Conservation (phyloP, 495 filamentous ascomycete species). For the Neurospora discreta region DNA sequence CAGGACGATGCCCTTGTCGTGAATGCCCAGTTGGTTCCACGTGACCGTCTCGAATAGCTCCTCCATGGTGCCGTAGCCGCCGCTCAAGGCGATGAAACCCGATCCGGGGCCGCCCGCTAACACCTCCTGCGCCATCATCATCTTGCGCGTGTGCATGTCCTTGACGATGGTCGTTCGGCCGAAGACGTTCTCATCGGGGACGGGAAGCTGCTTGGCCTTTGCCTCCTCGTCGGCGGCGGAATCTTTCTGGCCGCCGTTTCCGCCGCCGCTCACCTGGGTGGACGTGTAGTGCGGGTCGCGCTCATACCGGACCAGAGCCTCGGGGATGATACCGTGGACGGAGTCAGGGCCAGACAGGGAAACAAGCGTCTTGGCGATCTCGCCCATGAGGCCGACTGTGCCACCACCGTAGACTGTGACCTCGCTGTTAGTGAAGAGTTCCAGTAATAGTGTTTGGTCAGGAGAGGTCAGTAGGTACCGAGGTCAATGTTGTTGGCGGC, state of each 20-base stretch:
- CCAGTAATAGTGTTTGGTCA: background rate
- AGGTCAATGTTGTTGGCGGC: conserved; percentile 63
- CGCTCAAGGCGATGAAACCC: conserved; percentile 82
- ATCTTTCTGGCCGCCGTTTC: conserved; percentile 3
- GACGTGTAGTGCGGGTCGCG: conserved; percentile 41
- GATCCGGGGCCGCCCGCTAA: conserved; percentile 67
- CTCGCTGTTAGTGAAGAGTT: background rate
- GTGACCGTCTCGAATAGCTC: conserved; percentile 94
- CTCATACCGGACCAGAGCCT: conserved; percentile 73
- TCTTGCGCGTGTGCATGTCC: conserved; percentile 94
- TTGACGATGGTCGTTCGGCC: conserved; percentile 77
- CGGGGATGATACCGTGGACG: conserved; percentile 89
- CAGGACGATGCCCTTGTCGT: conserved; percentile 66
- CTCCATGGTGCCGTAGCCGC: conserved; percentile 91
- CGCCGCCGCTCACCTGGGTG: conserved; percentile 19
- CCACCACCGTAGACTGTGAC: conserved; percentile 78
- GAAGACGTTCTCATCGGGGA: conserved; percentile 58
- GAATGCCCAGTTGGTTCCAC: conserved; percentile 97
- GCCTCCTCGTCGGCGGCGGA: conserved; percentile 8
- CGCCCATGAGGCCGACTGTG: conserved; percentile 90
- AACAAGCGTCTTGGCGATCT: conserved; percentile 79
- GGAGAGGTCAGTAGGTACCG: conserved; percentile 15
- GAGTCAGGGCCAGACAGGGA: conserved; percentile 66
- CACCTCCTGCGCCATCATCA: conserved; percentile 81
- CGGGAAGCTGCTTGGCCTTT: conserved; percentile 5